Base-by-base conservation (phyloP, 306 rosid species). In the Erythrophleum fordii region DNA sequence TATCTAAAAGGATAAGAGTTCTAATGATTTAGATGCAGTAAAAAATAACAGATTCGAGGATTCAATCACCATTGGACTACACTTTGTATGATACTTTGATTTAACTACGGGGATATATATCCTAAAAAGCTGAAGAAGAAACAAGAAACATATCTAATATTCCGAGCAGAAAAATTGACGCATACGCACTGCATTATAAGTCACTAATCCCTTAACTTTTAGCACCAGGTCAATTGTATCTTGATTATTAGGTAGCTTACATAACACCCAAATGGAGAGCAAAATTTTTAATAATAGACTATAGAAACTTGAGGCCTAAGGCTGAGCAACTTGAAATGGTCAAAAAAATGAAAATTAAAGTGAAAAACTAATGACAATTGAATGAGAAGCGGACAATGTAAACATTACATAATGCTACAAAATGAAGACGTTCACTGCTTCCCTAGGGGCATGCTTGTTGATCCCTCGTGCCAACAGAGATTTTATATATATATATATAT, bases 401-500 rank as follows among this genome's bases (percentile, higher is more conserved):
- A 81, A 55, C 70, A 73, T 74, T 71, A 53, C 61, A 67, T 86
- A 88, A 85, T 75, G 83, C 86, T 87, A 85, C 86, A 83, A 88
- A 85, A 84, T 80, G 82, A 37, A 77, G 73, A n/a, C n/a, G 69
- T 76, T 77, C 51, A 72, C 85, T 81, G 84, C 76, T 68, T 73
- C 86, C 86, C 75, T 56, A n/a, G 81, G 83, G 86, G 80, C 55
- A 16, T 79, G 80, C 82, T 87, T 44, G 14, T 77, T 65, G 77
- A 81, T 79, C 88, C 97, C 87, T 81, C 67, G 82, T 29, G 51
- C 86, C 78, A 85, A 84, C 81, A 74, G 82, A 85, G 73, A 80
- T 2, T 39, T 2, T 39, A 39, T 2, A 39, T 39, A 39, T 39
- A 6, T 39, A 39, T 39, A 39, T 39, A 7, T 39, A 39, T 39